Percentiles rank a stretch among this genome's conserved stretches.
Evolutionary conservation across 164 flowering plant genomes (phyloP).

Genomic region (Piper betle): DNA sequence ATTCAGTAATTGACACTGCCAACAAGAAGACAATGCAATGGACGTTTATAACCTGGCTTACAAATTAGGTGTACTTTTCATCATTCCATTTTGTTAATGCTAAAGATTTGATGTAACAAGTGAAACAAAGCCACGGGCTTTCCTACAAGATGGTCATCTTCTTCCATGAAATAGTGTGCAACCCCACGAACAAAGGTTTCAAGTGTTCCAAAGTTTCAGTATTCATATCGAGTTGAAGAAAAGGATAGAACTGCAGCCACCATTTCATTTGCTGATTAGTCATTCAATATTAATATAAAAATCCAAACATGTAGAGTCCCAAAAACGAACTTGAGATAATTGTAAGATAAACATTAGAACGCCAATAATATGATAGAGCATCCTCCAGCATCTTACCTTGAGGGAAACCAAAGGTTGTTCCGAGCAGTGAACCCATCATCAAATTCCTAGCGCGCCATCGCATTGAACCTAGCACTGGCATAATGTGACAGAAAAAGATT

Average conservation of each 20-base stretch:
- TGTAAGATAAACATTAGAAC: too few relatives aligned
- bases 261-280: neutral
- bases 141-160: too few relatives aligned
- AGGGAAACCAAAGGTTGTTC: constrained; percentile 86
- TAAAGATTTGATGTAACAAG: too few relatives aligned
- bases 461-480: constrained; percentile 87
- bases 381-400: constrained; percentile 37
- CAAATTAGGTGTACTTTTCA: too few relatives aligned
- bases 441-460: constrained; percentile 88
- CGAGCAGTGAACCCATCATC: constrained; percentile 69
- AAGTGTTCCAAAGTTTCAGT: neutral
- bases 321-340: neutral
- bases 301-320: neutral
- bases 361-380: neutral
- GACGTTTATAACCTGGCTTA: too few relatives aligned
- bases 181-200: neutral
- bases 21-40: too few relatives aligned
- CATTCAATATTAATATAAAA: neutral
- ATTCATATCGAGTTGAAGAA: neutral
- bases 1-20: too few relatives aligned
- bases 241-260: neutral
- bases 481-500: neutral
- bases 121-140: too few relatives aligned
- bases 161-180: too few relatives aligned
- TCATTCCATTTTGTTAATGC: too few relatives aligned